A percentile compares a stretch with the other conserved stretches of the same genome.
These are phyloP conservation scores for Exophiala spinifera DNA, from an alignment of 2,329 filamentous ascomycete species.

Conservation along the genomic window DNA sequence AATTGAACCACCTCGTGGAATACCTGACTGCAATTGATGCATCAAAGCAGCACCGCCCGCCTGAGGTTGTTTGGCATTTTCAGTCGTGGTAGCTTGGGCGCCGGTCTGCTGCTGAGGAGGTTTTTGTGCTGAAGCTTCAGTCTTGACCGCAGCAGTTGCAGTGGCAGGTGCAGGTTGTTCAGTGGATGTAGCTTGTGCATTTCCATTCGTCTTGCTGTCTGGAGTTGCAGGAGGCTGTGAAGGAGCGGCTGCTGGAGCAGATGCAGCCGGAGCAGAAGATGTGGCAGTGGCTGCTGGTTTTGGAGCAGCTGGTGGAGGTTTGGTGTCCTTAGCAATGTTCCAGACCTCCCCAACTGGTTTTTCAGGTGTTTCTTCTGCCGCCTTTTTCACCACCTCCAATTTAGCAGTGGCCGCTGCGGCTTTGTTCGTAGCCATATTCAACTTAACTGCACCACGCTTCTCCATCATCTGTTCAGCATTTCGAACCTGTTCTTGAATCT, in stretches of 20 bases:
- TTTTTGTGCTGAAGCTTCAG: constrained; percentile 16
- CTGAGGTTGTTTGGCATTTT: constrained; percentile 18
- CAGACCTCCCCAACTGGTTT: constrained; percentile 83
- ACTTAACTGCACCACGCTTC: constrained; percentile 69
- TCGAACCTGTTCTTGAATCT: constrained; percentile 49
- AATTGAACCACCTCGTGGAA: constrained; percentile 21
- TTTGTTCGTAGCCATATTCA: constrained; percentile 76
- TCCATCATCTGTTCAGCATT: constrained; percentile 58
- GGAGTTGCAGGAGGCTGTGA: constrained; percentile 11
- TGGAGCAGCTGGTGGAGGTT: constrained; percentile 43
- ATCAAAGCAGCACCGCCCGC: constrained; percentile 21
- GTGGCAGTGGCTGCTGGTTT: constrained; percentile 29
- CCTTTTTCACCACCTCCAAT: constrained; percentile 73
- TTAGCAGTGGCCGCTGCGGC: constrained; percentile 64
- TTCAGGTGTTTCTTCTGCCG: constrained; percentile 79
- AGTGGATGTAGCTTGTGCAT: constrained; percentile 19
- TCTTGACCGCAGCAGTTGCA: constrained; percentile 16
- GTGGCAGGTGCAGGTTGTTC: constrained; percentile 18
- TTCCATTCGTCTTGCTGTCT: constrained; percentile 20
- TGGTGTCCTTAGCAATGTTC: constrained; percentile 70
- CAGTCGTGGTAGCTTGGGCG: constrained; percentile 2
- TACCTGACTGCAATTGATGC: constrained; percentile 23
- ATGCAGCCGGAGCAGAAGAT: constrained; percentile 13
- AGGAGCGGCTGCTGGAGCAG: constrained; percentile 8
- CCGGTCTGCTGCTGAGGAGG: neutral